Base-by-base conservation (phyloP, 192 early-diverging fungal genomes). In the Backusella mclennaniae region DNA sequence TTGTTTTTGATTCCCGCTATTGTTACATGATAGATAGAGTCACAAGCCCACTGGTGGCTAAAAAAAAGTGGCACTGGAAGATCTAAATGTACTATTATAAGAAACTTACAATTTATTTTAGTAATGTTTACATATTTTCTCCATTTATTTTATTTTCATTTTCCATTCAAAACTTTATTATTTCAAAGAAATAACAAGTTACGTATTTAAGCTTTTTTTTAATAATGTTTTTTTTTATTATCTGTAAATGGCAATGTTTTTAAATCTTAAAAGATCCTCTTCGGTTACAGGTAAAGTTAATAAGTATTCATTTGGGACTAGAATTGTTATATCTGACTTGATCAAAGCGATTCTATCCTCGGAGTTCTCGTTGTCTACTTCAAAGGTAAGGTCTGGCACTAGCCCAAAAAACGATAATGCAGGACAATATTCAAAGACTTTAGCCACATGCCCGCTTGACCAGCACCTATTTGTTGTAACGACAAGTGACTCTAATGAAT, bases 221-320 rank as follows among this genome's bases (percentile, higher is more conserved):
- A 9, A 11, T 56, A 23, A 23, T 56, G 53, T 44, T 56, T 56
- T 52, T 33, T 33, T 56, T 23, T 56, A 29, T 63, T 63, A 63
- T 63, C 56, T 63, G 23, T 63, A 63, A 63, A 63, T 29, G 23
- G 56, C 29, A 63, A 63, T 63, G 26, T 63, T 63, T 63, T 63
- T 63, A 26, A 63, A 63, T 29, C 56, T 63, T 12, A 63, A 63
- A 29, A 63, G 7, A 29, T 29, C 7, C n/a, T 63, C 56, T 14
- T 63, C 56, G 26, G 56, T 29, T 9, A 63, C 7, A 29, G 7
- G 56, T 63, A 63, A 29, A 29, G 3, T 12, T 29, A 23, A 63
- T 29, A 63, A 29, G 12, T 63, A 63, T 63, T 63, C 12, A n/a
- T 63, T 63, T 63, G 56, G 26, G 26, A 63, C 29, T 11, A 63